A percentile compares a stretch with the other conserved stretches of the same genome.
Conservation (phyloP, 306 rosid species). For the Quercus cerris region DNA sequence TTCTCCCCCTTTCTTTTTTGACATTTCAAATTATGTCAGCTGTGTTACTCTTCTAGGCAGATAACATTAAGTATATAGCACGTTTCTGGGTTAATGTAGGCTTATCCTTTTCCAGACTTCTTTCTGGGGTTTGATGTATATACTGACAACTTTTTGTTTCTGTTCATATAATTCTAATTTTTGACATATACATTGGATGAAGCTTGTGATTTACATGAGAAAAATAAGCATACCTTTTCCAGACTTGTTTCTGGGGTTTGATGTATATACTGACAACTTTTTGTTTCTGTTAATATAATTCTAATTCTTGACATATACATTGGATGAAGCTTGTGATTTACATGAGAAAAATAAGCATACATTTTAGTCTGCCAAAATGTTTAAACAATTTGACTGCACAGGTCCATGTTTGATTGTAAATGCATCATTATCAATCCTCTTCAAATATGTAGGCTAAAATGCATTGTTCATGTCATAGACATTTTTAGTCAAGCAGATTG, state of each 20-base stretch:
- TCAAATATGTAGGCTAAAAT: background rate
- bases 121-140: background rate
- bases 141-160: background rate
- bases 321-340: background rate
- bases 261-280: background rate
- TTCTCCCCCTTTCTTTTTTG: no score
- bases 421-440: background rate
- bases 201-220: background rate
- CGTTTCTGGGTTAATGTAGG: background rate
- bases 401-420: background rate
- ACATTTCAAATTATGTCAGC: background rate
- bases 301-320: background rate
- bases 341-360: background rate
- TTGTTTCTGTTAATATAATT: background rate
- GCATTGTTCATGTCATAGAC: background rate
- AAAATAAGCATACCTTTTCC: background rate
- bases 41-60: background rate
- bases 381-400: background rate
- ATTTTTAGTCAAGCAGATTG: background rate
- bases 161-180: background rate
- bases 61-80: background rate
- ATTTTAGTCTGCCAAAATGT: background rate
- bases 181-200: background rate
- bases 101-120: background rate
- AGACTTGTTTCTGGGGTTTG: background rate